Base-by-base conservation (phyloP, 345 rosid species). In the Citrus maxima region DNA sequence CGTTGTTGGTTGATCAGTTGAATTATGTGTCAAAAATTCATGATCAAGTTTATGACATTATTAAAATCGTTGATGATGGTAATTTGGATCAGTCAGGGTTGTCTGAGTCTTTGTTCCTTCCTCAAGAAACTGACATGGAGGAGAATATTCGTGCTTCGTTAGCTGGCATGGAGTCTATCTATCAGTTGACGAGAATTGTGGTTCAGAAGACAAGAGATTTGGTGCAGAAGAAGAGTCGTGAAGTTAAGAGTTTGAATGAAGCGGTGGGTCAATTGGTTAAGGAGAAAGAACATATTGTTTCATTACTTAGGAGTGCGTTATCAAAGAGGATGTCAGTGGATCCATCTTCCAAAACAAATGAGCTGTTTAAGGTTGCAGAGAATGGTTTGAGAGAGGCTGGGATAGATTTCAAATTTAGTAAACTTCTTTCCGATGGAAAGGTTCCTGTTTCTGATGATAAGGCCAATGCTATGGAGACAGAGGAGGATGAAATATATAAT, bases 101-200 rank as follows among this genome's bases (percentile, higher is more conserved):
- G 77, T 90, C 98, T 0, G 99, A 90, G 81, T 94, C 97, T 60
- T 74, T 94, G 88, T 94, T 93, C 82, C 89, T 97, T 64, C 93
- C 99, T 10, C 94, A 87, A 80, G 93, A 91, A 81, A 94, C 90
- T 1, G 97, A 90, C 30, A 73, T 88, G 80, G 98, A 88, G 86
- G 99, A 93, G 87, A 94, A 91, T 73, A 80, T 94, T 30, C 93
- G 95, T 58, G 98, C 98, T 73, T 92, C 93, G 34, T 82, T 93
- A 79, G 98, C 98, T 2, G 99, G 98, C 78, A 88, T 89, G 98
- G 98, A 94, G 72, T 97, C 98, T 59, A 88, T 94, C 67, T 80
- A 85, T 18, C 93, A 93, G 83, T 81, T 97, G 68, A 82, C 88
- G n/a, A 84, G 84, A 82, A 86, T 92, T 68, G 88, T 92, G 77